Base-by-base conservation (phyloP, 768 basidiomycete species). In the Macrolepiota albuminosa region DNA sequence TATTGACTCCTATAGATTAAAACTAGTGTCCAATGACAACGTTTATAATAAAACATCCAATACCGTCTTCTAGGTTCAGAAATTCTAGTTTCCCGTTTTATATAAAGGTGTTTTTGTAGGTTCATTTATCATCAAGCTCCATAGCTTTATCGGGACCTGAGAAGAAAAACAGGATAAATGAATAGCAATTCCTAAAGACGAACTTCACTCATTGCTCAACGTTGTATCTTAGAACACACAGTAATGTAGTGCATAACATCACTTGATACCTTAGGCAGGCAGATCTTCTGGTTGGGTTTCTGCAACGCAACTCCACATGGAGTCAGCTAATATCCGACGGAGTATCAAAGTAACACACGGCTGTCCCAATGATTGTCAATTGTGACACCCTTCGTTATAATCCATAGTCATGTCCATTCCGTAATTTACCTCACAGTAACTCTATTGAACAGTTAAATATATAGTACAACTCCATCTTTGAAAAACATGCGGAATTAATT, bases 21-120 rank as follows among this genome's bases (percentile, higher is more conserved):
- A 50, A 63, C 62, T 43, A 60, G 56, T 37, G 62, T 52, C 6
- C 58, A 53, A 54, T 63, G 47, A 60, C 46, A 50, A 26, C 7
- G 34, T 45, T 9, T 6, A 18, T 53, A 26, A 4, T 11, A 37
- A 24, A 36, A 24, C 47, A 6, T 31, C 18, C 9, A 18, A 42
- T 54, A n/a, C 53, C 53, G 26, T 43, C 26, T n/a, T 21, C 34
- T 6, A n/a, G 40, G 6, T 18, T n/a, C 3, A 13, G 18, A n/a
- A 42, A n/a, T 40, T 16, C 6, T 14, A 8, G n/a, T 40, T 29
- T 42, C 16, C 16, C 4, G 16, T 42, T 16, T 40, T 26, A n/a
- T 6, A 42, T 9, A 54, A 26, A 54, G 18, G 53, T 13, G 6
- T n/a, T 2, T 13, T 18, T n/a, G 7, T 18, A 14, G 6, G 13